Conservation (phyloP, 495 filamentous ascomycete genomes). For the Aspergillus sclerotioniger region DNA sequence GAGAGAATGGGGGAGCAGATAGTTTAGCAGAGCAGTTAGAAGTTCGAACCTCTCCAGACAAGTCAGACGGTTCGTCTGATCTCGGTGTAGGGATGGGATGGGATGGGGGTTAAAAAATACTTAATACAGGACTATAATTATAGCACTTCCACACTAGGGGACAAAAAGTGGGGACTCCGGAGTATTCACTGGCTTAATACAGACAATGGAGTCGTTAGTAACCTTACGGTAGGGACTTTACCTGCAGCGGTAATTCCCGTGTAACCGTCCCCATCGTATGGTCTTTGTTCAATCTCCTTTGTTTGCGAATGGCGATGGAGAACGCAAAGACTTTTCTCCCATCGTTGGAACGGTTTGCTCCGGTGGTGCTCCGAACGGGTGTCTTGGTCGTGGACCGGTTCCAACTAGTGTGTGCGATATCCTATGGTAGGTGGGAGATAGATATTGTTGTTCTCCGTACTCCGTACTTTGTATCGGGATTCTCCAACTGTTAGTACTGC, state of each 20-base stretch:
- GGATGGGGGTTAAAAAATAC: conserved; percentile 15
- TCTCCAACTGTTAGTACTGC: not conserved
- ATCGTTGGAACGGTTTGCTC: no score
- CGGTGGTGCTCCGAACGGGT: no score
- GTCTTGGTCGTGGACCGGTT: no score
- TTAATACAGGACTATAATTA: conserved; percentile 13
- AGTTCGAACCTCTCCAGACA: conserved; percentile 4
- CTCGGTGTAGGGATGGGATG: conserved; percentile 12
- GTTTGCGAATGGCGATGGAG: no score
- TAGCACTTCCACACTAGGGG: conserved; percentile 18
- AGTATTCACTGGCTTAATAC: conserved; percentile 7
- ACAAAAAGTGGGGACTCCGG: conserved; percentile 20
- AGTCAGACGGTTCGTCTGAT: conserved; percentile 19
- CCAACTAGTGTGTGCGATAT: no score
- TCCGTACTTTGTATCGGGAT: not conserved
- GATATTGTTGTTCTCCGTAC: not conserved
- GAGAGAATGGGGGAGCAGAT: conserved; percentile 9
- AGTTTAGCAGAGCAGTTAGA: no score
- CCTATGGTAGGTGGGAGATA: no score
- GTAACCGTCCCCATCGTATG: not conserved
- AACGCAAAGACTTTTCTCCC: no score
- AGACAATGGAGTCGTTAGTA: conserved; percentile 5
- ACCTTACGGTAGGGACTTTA: not conserved
- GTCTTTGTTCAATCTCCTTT: no score
- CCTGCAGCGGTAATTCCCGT: not conserved